phyloP scores from a whole-genome alignment of 1,139 yeast genomes.

The Eremothecium gossypii region DNA sequence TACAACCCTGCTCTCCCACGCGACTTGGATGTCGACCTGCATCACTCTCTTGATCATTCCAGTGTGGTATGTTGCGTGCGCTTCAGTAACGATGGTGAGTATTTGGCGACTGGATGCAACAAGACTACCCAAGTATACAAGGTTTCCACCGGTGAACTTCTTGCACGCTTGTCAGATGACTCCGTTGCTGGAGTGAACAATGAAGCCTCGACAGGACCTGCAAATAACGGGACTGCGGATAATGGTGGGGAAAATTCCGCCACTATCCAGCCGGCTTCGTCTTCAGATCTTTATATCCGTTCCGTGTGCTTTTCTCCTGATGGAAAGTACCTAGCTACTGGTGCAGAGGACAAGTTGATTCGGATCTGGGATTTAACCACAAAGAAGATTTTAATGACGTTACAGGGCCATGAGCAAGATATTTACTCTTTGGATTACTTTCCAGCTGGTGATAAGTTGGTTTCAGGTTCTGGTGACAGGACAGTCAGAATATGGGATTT shows the following conservation, averaged over 20 bases:
- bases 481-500: conserved; percentile 97
- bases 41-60: conserved; percentile 83
- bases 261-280: conserved; percentile 16
- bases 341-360: conserved; percentile 95
- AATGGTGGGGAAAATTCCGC: conserved; percentile 21
- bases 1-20: conserved; percentile 82
- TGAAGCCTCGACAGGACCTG: conserved; percentile 28
- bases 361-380: conserved; percentile 94
- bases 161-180: conserved; percentile 83
- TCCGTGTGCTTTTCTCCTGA: conserved; percentile 96
- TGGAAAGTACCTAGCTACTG: conserved; percentile 91
- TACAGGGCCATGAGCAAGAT: conserved; percentile 96
- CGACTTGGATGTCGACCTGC: conserved; percentile 72
- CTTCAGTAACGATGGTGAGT: conserved; percentile 86
- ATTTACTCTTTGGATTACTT: conserved; percentile 92
- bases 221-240: conserved; percentile 23
- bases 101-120: conserved; percentile 94
- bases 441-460: conserved; percentile 90
- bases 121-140: conserved; percentile 91
- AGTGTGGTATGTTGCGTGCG: conserved; percentile 96
- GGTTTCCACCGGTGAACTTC: conserved; percentile 83
- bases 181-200: conserved; percentile 35
- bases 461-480: conserved; percentile 94
- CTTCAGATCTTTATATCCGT: conserved; percentile 78
- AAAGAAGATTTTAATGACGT: conserved; percentile 75